Evolutionary conservation across 495 filamentous ascomycete genomes (phyloP), one percentile per base, ranked within the genome.

Genomic region (Chaetomium fimeti): DNA sequence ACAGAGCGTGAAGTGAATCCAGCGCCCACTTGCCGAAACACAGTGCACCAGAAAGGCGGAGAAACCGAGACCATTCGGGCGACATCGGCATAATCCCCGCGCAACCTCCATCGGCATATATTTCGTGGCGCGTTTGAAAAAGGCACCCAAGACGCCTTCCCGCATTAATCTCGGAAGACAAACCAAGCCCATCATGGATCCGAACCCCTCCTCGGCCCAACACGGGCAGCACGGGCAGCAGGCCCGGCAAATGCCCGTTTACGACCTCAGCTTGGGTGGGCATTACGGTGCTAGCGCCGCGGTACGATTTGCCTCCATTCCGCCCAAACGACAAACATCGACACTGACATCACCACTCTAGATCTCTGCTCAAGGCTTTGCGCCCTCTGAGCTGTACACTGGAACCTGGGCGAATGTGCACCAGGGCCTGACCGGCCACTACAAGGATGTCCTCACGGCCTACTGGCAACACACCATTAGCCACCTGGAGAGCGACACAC

Each of bases 381-480:
- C 89, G 52, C 91, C 92, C 29, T 86, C 92, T 45, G 91, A 96
- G 69, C 82, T 96, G 66, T 98, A 97, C 76, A 91, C 89, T 6
- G 93, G 93, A 9, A 88, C 91, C 59, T 98, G 95, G 92, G 88
- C 91, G 72, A 98, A 98, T 82, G 92, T 96, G 63, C 96, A 94
- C 71, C 94, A 98, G 84, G 94, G 94, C 54, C 86, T 98, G 48
- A 89, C 88, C 66, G 94, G 93, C 60, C 88, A 88, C 51, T 97
- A 97, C 75, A 92, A 93, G 72, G 94, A 98, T 73, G 96, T 98
- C 72, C 84, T 98, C 66, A 96, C 93, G 48, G 95, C 93, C 15
- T 98, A 98, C 79, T 98, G 94, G 94, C 95, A 98, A 74, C 92
- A 98, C 69, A 91, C 91, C 52, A 96, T 98, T 83, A 91, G 87